Evolutionary conservation across 306 rosid species (phyloP).

Genomic region (Gynostemma pentaphyllum): DNA sequence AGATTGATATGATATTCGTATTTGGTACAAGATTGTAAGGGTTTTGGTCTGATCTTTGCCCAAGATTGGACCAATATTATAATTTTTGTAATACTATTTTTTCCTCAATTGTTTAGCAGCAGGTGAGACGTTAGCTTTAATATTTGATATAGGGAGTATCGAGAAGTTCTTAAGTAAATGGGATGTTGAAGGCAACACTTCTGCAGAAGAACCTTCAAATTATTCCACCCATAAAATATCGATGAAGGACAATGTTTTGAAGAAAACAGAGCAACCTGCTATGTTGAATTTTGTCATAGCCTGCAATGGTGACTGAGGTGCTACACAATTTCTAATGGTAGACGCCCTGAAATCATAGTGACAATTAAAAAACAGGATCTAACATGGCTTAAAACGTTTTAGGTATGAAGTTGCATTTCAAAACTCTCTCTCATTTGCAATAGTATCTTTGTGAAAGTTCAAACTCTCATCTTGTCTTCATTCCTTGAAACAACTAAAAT

Average conservation of each 20-base stretch:
- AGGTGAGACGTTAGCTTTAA: slow-evolving; percentile 24
- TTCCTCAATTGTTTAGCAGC: slow-evolving; percentile 15
- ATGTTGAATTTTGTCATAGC: neutral
- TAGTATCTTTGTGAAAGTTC: no score
- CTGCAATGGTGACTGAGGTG: slow-evolving; percentile 10
- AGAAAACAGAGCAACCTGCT: neutral
- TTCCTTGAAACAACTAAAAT: slow-evolving; percentile 3
- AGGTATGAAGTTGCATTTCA: slow-evolving; percentile 16
- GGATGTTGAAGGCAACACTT: neutral
- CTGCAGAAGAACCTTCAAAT: neutral
- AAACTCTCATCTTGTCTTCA: neutral
- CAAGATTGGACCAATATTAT: no score
- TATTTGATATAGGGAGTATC: slow-evolving; percentile 16
- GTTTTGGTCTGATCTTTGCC: no score
- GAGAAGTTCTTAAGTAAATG: slow-evolving; percentile 21
- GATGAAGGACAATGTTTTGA: neutral
- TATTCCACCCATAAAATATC: neutral
- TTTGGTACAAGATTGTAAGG: no score
- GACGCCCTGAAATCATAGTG: neutral
- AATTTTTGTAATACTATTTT: no score
- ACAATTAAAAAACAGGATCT: slow-evolving; percentile 11
- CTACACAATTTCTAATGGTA: slow-evolving; percentile 10
- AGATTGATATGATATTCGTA: no score
- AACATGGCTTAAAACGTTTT: slow-evolving; percentile 22
- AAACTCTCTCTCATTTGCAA: no score